Evolutionary conservation across 169 alveolate species (phyloP).

Genomic region (Blepharisma undulans): DNA sequence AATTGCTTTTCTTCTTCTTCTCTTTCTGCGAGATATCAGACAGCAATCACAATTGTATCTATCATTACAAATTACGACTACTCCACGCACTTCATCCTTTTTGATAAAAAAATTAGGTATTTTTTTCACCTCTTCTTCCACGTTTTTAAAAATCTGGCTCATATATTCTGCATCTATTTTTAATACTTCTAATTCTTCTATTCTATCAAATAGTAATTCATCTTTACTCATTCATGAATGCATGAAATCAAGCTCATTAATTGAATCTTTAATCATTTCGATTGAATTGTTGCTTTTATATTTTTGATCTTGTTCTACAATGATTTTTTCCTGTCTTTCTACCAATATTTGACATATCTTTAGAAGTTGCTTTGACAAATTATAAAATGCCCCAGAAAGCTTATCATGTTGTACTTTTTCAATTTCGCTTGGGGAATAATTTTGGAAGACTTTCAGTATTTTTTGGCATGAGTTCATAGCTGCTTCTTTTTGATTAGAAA

Average conservation of each 20-base stretch:
- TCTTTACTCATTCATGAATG: background rate
- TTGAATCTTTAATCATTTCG: background rate
- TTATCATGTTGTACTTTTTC: conserved; percentile 10
- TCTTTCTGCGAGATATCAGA: too few species aligned
- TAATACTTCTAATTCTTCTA: background rate
- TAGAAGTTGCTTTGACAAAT: background rate
- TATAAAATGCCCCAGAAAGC: background rate
- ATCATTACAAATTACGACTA: too few species aligned
- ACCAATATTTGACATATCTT: background rate
- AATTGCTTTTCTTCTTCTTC: background rate
- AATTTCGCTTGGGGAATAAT: background rate
- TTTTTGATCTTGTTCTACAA: background rate
- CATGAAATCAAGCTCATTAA: background rate
- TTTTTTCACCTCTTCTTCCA: too few species aligned
- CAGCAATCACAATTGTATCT: too few species aligned
- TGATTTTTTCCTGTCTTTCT: background rate
- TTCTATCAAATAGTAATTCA: background rate
- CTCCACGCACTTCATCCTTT: conserved; percentile 2
- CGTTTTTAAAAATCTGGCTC: conserved; percentile 22
- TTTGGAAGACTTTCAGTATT: background rate
- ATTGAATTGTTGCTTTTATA: background rate
- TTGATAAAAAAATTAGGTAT: too few species aligned
- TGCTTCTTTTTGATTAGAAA: background rate
- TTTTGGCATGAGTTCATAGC: background rate
- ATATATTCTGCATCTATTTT: background rate